Conservation (phyloP, 2,329 filamentous ascomycete species). For the Pezicula radicicola region DNA sequence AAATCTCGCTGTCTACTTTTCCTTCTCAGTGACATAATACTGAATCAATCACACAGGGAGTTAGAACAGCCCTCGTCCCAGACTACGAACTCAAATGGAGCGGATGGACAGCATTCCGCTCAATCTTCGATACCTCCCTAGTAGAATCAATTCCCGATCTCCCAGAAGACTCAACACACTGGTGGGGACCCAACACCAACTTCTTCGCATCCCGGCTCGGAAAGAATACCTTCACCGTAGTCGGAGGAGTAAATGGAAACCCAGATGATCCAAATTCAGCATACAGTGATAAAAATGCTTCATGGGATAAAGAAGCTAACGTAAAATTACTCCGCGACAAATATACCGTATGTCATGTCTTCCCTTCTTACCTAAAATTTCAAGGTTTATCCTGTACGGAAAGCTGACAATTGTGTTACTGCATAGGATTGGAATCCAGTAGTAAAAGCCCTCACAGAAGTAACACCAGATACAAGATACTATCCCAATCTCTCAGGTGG, state of each 20-base stretch:
- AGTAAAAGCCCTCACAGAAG: slow-evolving; percentile 29
- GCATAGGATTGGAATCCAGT: slow-evolving; percentile 32
- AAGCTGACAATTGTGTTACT: background rate
- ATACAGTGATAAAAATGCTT: slow-evolving; percentile 12
- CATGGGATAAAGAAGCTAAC: slow-evolving; percentile 27
- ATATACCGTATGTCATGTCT: slow-evolving; percentile 18
- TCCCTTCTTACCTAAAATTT: background rate
- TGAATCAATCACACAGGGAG: slow-evolving; percentile 11
- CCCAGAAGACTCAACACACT: slow-evolving; percentile 33
- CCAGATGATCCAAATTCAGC: slow-evolving; percentile 21
- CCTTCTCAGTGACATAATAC: background rate
- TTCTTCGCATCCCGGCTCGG: slow-evolving; percentile 29
- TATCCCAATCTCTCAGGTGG: slow-evolving; percentile 33
- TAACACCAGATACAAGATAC: slow-evolving; percentile 27
- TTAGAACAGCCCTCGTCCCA: slow-evolving; percentile 23
- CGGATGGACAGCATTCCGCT: slow-evolving; percentile 33
- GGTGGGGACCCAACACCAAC: slow-evolving; percentile 29
- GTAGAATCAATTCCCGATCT: slow-evolving; percentile 28
- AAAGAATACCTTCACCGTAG: slow-evolving; percentile 29
- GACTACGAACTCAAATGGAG: slow-evolving; percentile 31
- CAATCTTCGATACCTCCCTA: slow-evolving; percentile 31
- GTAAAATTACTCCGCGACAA: slow-evolving; percentile 24
- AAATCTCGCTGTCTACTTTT: background rate
- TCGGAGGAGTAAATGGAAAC: slow-evolving; percentile 23
- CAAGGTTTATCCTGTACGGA: background rate